Evolutionary conservation across 345 rosid genomes (phyloP).

Genomic region (Viola odorata): DNA sequence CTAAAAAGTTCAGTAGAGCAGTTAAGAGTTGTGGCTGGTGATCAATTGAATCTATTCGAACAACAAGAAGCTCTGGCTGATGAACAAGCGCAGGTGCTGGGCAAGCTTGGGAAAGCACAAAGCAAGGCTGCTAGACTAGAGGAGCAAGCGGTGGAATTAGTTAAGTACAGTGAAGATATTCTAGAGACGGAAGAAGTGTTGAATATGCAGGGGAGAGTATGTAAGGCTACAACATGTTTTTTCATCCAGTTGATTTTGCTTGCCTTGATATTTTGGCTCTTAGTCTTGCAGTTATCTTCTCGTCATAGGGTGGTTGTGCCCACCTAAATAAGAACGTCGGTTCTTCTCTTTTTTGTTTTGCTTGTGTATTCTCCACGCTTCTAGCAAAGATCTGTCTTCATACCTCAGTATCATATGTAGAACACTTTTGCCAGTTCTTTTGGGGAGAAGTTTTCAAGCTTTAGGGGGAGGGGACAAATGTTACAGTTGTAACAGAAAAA

Average conservation of each 20-base stretch:
- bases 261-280: slow-evolving; percentile 36
- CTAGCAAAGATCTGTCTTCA: slow-evolving; percentile 7
- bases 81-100: slow-evolving; percentile 33
- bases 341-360: background rate
- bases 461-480: too few relatives aligned
- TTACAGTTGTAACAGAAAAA: too few relatives aligned
- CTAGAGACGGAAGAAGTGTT: slow-evolving; percentile 41
- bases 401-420: too few relatives aligned
- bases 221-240: slow-evolving; percentile 43
- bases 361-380: slow-evolving; percentile 18
- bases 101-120: slow-evolving; percentile 43
- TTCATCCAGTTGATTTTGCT: slow-evolving; percentile 54
- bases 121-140: slow-evolving; percentile 40
- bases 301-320: slow-evolving; percentile 40
- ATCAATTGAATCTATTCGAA: slow-evolving; percentile 26
- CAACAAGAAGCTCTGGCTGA: slow-evolving; percentile 40
- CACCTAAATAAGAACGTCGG: slow-evolving; percentile 31
- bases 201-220: slow-evolving; percentile 43
- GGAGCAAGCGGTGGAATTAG: slow-evolving; percentile 51
- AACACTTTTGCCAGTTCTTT: too few relatives aligned
- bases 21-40: slow-evolving; percentile 31
- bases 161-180: slow-evolving; percentile 35
- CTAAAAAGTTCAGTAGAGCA: slow-evolving; percentile 36
- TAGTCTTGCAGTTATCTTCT: slow-evolving; percentile 36
- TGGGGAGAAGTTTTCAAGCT: too few relatives aligned